Conservation (phyloP, 805 yeast genomes). For the Teunomyces cretensis region DNA sequence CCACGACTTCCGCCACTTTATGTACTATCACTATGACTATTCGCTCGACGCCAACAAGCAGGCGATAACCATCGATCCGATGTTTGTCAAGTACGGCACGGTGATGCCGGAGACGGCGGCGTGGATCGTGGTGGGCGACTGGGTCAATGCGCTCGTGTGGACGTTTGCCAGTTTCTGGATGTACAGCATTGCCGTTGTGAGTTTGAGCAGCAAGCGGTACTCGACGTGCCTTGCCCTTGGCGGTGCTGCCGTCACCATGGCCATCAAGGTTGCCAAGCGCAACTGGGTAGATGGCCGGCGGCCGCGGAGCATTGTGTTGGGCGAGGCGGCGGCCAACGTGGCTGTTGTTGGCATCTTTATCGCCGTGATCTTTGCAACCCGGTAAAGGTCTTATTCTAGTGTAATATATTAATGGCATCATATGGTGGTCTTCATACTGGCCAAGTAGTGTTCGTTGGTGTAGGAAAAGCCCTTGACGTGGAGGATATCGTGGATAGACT, state of each 20-base stretch:
- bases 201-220: background rate
- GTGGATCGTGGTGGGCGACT: slow-evolving; percentile 6
- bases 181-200: slow-evolving; percentile 1
- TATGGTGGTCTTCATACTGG: slow-evolving; percentile 2
- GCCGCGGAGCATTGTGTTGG: background rate
- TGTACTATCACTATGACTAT: slow-evolving; percentile 22
- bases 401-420: too few species aligned
- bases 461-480: slow-evolving; percentile 43
- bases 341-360: background rate
- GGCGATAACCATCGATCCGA: slow-evolving; percentile 22
- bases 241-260: background rate
- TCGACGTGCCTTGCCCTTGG: background rate
- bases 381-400: too few species aligned
- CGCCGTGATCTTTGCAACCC: background rate
- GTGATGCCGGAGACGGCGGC: slow-evolving; percentile 16
- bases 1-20: slow-evolving; percentile 12
- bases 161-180: slow-evolving; percentile 12
- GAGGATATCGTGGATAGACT: slow-evolving; percentile 26
- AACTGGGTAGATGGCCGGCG: background rate
- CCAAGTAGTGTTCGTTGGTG: slow-evolving; percentile 38
- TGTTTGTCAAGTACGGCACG: slow-evolving; percentile 21
- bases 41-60: slow-evolving; percentile 20
- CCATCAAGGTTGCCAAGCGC: background rate
- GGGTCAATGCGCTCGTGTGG: slow-evolving; percentile 18
- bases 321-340: background rate